Percentiles rank a stretch among this genome's conserved stretches.
These are phyloP conservation scores for Pelargonium australe DNA, from an alignment of 441 rosid species.

Conservation along the genomic window DNA sequence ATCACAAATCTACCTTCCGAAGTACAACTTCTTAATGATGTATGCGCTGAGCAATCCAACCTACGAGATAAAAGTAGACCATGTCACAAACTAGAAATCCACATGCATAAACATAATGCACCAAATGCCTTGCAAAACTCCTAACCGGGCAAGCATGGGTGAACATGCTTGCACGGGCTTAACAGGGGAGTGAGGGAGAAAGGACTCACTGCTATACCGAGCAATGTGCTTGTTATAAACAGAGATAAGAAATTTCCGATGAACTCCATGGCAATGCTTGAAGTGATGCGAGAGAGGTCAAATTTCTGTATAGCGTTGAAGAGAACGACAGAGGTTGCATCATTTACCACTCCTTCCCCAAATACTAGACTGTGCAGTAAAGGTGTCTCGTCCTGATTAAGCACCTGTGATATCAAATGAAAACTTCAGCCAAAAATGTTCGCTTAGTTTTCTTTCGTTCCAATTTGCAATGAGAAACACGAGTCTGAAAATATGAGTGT, in stretches of 20 bases:
- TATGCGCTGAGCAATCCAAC: slow-evolving; percentile 79
- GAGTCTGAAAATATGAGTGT: not conserved
- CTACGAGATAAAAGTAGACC: slow-evolving; percentile 30
- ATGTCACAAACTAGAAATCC: not conserved
- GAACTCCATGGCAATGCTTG: slow-evolving; percentile 52
- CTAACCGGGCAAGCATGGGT: not conserved
- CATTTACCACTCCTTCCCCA: slow-evolving; percentile 94
- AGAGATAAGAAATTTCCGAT: slow-evolving; percentile 63
- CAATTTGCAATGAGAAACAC: not conserved
- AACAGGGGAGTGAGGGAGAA: no score
- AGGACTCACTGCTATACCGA: slow-evolving; percentile 68
- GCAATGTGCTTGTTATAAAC: slow-evolving; percentile 67
- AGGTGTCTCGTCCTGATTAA: slow-evolving; percentile 91
- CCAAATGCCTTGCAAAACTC: no score
- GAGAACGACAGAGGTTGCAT: slow-evolving; percentile 94
- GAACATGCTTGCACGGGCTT: not conserved
- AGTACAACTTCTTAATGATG: slow-evolving; percentile 72
- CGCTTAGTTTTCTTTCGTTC: not conserved
- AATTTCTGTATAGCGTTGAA: slow-evolving; percentile 92
- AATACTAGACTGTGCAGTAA: slow-evolving; percentile 88
- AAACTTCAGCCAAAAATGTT: not conserved
- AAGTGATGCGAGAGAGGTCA: slow-evolving; percentile 53
- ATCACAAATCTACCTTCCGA: slow-evolving; percentile 53
- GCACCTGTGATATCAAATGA: slow-evolving; percentile 45
- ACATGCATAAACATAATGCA: not conserved